Percentiles rank a stretch among this genome's conserved stretches.
These are phyloP conservation scores for Volvariella volvacea DNA, from an alignment of 1,284 basidiomycete species.

Conservation along the genomic window DNA sequence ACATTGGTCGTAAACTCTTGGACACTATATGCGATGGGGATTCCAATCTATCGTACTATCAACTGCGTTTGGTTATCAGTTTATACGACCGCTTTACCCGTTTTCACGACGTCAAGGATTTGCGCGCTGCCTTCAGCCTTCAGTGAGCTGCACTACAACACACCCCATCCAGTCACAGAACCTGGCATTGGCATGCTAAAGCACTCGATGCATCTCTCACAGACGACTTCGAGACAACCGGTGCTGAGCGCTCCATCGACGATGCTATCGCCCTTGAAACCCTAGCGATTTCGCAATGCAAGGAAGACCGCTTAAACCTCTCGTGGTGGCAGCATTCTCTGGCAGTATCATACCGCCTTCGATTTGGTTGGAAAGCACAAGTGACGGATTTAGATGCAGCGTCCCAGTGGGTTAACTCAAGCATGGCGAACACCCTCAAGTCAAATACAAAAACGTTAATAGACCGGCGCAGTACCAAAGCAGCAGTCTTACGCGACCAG, in stretches of 20 bases:
- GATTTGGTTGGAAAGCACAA: too few relatives aligned
- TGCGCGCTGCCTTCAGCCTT: conserved; percentile 6
- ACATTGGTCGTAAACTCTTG: conserved; percentile 8
- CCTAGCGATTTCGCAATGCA: too few relatives aligned
- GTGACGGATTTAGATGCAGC: too few relatives aligned
- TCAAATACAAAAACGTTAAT: too few relatives aligned
- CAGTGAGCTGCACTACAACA: conserved; percentile 6
- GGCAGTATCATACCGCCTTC: too few relatives aligned
- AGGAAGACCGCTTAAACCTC: too few relatives aligned
- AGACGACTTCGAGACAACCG: conserved; percentile 4
- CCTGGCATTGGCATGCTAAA: conserved; percentile 6
- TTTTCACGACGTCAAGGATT: conserved; percentile 4
- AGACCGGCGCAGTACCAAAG: too few relatives aligned
- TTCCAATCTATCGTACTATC: conserved; percentile 8
- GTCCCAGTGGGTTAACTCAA: too few relatives aligned
- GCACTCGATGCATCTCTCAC: conserved; percentile 1
- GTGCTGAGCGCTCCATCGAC: conserved; percentile 1
- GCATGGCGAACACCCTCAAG: too few relatives aligned
- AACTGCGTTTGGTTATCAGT: conserved; percentile 8
- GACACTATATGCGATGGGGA: conserved; percentile 5
- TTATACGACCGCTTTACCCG: conserved; percentile 6
- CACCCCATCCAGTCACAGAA: conserved; percentile 1
- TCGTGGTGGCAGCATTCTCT: too few relatives aligned
- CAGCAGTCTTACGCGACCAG: too few relatives aligned
- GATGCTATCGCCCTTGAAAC: too few relatives aligned